Percentiles rank a stretch among this genome's conserved stretches.
These are phyloP conservation scores for Neophaeococcomyces mojaviensis DNA, from an alignment of 2,329 filamentous ascomycete genomes.

Conservation along the genomic window DNA sequence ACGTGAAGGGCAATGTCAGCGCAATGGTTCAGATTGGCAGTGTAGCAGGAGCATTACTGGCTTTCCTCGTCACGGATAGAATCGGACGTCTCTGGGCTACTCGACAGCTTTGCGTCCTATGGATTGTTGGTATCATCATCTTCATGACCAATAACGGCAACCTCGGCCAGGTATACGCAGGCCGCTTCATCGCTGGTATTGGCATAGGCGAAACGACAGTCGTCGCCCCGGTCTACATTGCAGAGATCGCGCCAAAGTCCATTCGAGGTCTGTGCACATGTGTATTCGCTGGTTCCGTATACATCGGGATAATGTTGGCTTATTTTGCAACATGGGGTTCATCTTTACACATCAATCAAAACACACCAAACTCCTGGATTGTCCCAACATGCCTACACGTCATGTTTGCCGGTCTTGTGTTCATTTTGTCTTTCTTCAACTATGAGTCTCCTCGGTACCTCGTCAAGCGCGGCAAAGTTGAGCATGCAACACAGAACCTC, in stretches of 20 bases:
- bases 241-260: slow-evolving; percentile 62
- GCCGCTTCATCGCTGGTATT: slow-evolving; percentile 38
- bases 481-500: slow-evolving; percentile 41
- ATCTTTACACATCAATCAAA: slow-evolving; percentile 44
- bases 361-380: slow-evolving; percentile 43
- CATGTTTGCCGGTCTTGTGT: slow-evolving; percentile 68
- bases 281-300: slow-evolving; percentile 63
- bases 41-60: slow-evolving; percentile 30
- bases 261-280: slow-evolving; percentile 67
- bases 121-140: slow-evolving; percentile 26
- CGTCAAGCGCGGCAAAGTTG: slow-evolving; percentile 55
- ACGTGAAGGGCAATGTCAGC: slow-evolving; percentile 31
- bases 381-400: slow-evolving; percentile 69
- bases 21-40: slow-evolving; percentile 36
- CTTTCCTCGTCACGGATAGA: slow-evolving; percentile 25
- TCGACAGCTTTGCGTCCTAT: slow-evolving; percentile 18
- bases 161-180: slow-evolving; percentile 36
- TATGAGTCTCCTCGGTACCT: slow-evolving; percentile 65
- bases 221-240: slow-evolving; percentile 59
- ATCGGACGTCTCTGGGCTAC: slow-evolving; percentile 25
- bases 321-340: slow-evolving; percentile 52
- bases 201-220: slow-evolving; percentile 38
- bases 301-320: slow-evolving; percentile 68
- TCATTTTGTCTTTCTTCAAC: slow-evolving; percentile 61
- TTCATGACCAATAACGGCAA: slow-evolving; percentile 28